phyloP scores from a whole-genome alignment of 805 yeast species.

The Ogataea neopini region DNA sequence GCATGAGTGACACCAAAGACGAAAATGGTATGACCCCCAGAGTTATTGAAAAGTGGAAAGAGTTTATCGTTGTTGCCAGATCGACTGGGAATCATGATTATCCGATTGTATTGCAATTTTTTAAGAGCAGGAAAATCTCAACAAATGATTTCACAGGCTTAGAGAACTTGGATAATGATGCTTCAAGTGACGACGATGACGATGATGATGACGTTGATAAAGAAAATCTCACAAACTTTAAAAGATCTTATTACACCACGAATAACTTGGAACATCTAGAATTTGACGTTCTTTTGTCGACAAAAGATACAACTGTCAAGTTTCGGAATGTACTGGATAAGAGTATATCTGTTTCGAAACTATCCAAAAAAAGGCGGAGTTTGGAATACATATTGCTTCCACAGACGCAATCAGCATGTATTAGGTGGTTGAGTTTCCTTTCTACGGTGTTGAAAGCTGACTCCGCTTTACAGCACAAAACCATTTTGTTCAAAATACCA shows the following conservation, averaged over 20 bases:
- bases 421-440: slow-evolving; percentile 65
- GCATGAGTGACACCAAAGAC: slow-evolving; percentile 44
- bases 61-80: slow-evolving; percentile 70
- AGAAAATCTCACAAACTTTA: neutral
- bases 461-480: slow-evolving; percentile 10
- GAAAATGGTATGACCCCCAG: slow-evolving; percentile 44
- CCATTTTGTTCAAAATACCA: slow-evolving; percentile 43
- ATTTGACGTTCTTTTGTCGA: slow-evolving; percentile 23
- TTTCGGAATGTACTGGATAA: slow-evolving; percentile 72
- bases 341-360: slow-evolving; percentile 54
- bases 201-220: slow-evolving; percentile 14
- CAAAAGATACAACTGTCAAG: slow-evolving; percentile 38
- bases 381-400: slow-evolving; percentile 53
- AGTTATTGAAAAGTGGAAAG: slow-evolving; percentile 74
- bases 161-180: slow-evolving; percentile 12
- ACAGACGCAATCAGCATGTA: slow-evolving; percentile 52
- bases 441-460: slow-evolving; percentile 43
- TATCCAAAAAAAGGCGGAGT: slow-evolving; percentile 11
- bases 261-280: slow-evolving; percentile 18
- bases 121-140: slow-evolving; percentile 44
- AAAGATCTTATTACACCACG: slow-evolving; percentile 1
- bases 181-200: slow-evolving; percentile 11
- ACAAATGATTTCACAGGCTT: slow-evolving; percentile 18
- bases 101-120: slow-evolving; percentile 67
- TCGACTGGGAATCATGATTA: slow-evolving; percentile 50